Conservation (phyloP, 1,139 yeast genomes). For the Sugiyamaella japonica region DNA sequence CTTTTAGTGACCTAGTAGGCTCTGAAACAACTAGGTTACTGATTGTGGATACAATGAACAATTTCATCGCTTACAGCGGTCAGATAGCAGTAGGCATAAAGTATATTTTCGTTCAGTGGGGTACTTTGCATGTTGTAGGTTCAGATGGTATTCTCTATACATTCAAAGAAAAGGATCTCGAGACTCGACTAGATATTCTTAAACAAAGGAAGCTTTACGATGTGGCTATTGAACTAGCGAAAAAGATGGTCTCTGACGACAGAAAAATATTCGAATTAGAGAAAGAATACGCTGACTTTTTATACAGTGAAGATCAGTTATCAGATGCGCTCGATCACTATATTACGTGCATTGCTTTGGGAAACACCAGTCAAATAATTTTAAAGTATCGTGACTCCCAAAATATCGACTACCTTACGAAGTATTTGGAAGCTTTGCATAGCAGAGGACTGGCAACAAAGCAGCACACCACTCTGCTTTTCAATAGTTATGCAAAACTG, state of each 20-base stretch:
- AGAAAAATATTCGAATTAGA: slow-evolving; percentile 42
- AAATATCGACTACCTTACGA: slow-evolving; percentile 63
- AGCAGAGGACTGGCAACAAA: slow-evolving; percentile 55
- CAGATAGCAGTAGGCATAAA: slow-evolving; percentile 64
- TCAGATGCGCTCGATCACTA: slow-evolving; percentile 73
- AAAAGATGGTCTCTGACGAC: slow-evolving; percentile 44
- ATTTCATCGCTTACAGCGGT: slow-evolving; percentile 68
- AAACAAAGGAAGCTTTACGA: slow-evolving; percentile 69
- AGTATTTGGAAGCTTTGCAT: slow-evolving; percentile 63
- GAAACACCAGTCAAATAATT: slow-evolving; percentile 68
- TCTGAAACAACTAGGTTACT: slow-evolving; percentile 46
- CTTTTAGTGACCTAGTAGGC: slow-evolving; percentile 32
- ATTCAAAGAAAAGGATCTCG: slow-evolving; percentile 63
- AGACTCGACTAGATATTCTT: slow-evolving; percentile 68
- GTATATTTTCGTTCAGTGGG: slow-evolving; percentile 57
- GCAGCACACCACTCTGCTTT: slow-evolving; percentile 78
- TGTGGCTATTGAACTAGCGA: slow-evolving; percentile 73
- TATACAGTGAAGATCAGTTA: slow-evolving; percentile 64
- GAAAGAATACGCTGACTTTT: slow-evolving; percentile 66
- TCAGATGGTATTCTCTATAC: slow-evolving; percentile 74
- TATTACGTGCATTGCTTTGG: slow-evolving; percentile 52
- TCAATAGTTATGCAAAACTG: slow-evolving; percentile 82
- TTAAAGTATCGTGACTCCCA: slow-evolving; percentile 84
- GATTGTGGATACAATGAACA: slow-evolving; percentile 66
- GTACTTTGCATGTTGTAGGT: slow-evolving; percentile 59